Percentiles rank a stretch among this genome's conserved stretches.
These are phyloP conservation scores for Aphanomyces cochlioides DNA, from an alignment of 352 stramenopile species.

Conservation along the genomic window DNA sequence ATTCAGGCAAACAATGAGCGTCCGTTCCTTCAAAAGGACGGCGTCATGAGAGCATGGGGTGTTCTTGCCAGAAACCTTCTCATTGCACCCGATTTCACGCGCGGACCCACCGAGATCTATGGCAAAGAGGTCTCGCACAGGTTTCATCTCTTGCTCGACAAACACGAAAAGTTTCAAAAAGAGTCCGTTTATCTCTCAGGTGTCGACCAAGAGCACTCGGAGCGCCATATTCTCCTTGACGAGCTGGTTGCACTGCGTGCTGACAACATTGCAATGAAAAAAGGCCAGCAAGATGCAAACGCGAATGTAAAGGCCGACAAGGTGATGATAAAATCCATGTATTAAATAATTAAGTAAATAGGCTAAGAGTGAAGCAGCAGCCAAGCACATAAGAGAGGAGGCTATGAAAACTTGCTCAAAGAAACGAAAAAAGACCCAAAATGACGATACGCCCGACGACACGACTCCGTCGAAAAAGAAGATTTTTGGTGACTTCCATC, in stretches of 20 bases:
- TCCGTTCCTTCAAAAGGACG: too few relatives aligned
- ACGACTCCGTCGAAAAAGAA: too few relatives aligned
- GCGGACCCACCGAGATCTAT: neutral
- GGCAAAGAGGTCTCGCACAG: neutral
- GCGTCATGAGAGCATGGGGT: too few relatives aligned
- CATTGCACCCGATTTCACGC: neutral
- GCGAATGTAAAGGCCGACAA: neutral
- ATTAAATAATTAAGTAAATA: too few relatives aligned
- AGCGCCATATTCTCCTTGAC: conserved; percentile 1
- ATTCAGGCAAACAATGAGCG: too few relatives aligned
- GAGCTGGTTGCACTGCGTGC: neutral
- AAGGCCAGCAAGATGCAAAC: neutral
- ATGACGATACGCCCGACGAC: neutral
- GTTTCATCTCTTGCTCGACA: neutral
- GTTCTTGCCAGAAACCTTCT: neutral
- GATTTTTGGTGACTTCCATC: too few relatives aligned
- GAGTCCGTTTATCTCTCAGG: neutral
- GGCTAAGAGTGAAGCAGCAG: neutral
- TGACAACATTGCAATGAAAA: neutral
- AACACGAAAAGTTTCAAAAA: neutral
- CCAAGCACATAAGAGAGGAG: neutral
- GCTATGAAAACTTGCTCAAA: neutral
- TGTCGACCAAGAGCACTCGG: neutral
- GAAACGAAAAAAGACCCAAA: neutral
- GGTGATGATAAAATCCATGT: neutral